A percentile compares a stretch with the other conserved stretches of the same genome.
Evolutionary conservation across 2,329 filamentous ascomycete genomes (phyloP).

Genomic region (Talaromyces piceae): DNA sequence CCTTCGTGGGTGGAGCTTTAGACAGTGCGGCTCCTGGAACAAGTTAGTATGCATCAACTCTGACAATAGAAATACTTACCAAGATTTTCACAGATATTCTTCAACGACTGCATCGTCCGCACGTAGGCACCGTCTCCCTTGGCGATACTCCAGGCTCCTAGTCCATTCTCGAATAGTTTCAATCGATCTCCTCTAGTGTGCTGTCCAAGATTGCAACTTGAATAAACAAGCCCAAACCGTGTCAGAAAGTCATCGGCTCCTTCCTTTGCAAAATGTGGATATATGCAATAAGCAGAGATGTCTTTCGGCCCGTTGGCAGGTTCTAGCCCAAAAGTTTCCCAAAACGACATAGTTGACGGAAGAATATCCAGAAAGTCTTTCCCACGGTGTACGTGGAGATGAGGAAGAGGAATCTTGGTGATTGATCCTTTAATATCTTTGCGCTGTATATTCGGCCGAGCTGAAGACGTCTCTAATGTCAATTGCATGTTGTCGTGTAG

Average conservation of each 20-base stretch:
- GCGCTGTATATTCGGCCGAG: slow-evolving; percentile 17
- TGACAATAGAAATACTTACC: slow-evolving; percentile 19
- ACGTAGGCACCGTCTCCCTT: slow-evolving; percentile 23
- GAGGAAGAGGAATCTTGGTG: slow-evolving; percentile 42
- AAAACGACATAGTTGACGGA: slow-evolving; percentile 51
- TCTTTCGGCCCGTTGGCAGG: slow-evolving; percentile 51
- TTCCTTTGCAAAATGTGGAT: slow-evolving; percentile 42
- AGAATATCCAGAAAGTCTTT: slow-evolving; percentile 49
- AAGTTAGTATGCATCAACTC: background rate
- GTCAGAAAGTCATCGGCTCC: slow-evolving; percentile 46
- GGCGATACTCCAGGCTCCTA: slow-evolving; percentile 29
- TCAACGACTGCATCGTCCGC: slow-evolving; percentile 28
- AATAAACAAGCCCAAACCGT: slow-evolving; percentile 48
- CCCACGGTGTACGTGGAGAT: slow-evolving; percentile 48
- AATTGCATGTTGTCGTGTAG: slow-evolving; percentile 21
- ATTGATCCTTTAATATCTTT: slow-evolving; percentile 29
- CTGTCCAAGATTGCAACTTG: slow-evolving; percentile 49
- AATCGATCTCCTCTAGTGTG: slow-evolving; percentile 40
- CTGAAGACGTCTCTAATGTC: slow-evolving; percentile 7
- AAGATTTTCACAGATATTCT: slow-evolving; percentile 27
- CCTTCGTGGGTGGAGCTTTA: slow-evolving; percentile 23
- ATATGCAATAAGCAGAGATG: slow-evolving; percentile 50
- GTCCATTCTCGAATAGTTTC: slow-evolving; percentile 31
- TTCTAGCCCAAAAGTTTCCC: slow-evolving; percentile 53
- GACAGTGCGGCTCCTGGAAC: slow-evolving; percentile 30